Base-by-base conservation (phyloP, 176 grass and related monocot genomes). In the Lolium perenne region DNA sequence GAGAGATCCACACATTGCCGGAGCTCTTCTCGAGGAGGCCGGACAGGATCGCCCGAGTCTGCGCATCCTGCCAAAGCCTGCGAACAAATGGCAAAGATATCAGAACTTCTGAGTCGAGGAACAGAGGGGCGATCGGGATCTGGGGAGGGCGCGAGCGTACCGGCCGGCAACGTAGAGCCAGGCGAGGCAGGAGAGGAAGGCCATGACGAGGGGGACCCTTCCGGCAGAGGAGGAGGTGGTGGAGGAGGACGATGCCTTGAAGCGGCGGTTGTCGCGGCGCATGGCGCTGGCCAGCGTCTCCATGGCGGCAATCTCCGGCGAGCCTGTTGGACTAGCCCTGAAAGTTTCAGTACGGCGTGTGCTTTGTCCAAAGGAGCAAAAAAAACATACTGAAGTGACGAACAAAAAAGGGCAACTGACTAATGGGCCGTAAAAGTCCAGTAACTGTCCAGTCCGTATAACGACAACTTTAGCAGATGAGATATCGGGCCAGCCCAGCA, bases 81-180 rank as follows among this genome's bases (percentile, higher is more conserved):
- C 71, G 78, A 61, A 13, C 26, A 26, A 75, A 59, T 17, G 12
- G 76, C 50, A 6, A 43, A 70, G 49, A 6, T 12, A 23, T 85
- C 71, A 82, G 72, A 12, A 13, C 5, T 13, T 7, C 6, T 3
- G 46, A 80, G 29, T 7, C 6, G 35, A 35, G 2, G 32, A 35
- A 35, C 32, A 35, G 32, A 35, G 32, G 32, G 32, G 32, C 32
- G 32, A 35, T 35, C 32, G 32, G 32, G 84, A 86, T 91, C 78
- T 83, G 63, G 76, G 78, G 63, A 32, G 26, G 6, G 14, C 11
- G 55, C 83, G 18, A 12, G 57, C 87, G 66, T 74, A 96, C 92
- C 94, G 82, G 48, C 97, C 97, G 43, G 97, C 97, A 79, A 99
- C 73, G 81, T 99, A 99, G 80, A 99, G 92, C 94, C 97, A 99